Evolutionary conservation across 2,329 filamentous ascomycete genomes (phyloP).

Genomic region (Penicillium vulpinum): DNA sequence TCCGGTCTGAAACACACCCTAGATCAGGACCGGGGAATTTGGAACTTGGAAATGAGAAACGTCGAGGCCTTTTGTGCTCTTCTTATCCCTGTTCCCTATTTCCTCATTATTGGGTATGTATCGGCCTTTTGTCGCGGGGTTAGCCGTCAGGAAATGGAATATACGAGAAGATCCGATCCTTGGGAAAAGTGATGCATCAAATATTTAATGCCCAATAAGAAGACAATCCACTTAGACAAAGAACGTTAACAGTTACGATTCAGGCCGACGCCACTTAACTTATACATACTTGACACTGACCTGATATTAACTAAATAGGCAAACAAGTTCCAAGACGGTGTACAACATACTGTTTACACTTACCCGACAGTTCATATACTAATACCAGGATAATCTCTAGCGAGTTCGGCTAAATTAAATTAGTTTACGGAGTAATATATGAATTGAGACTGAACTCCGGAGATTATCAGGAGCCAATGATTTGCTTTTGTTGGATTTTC

Average conservation of each 20-base stretch:
- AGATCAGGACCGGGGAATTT: neutral
- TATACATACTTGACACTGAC: neutral
- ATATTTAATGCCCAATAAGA: neutral
- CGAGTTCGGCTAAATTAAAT: slow-evolving; percentile 1
- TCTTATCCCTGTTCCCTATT: neutral
- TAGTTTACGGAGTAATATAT: too few relatives aligned
- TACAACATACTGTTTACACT: too few relatives aligned
- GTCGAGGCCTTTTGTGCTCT: neutral
- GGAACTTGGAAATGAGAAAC: neutral
- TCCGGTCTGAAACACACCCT: slow-evolving; percentile 1
- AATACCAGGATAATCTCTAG: neutral
- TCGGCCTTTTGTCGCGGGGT: neutral
- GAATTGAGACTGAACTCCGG: neutral
- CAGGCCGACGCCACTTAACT: too few relatives aligned
- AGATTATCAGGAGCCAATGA: slow-evolving; percentile 1
- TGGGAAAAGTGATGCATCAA: slow-evolving; percentile 3
- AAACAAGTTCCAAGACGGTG: too few relatives aligned
- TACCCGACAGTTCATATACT: neutral
- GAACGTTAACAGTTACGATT: neutral
- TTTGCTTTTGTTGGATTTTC: neutral
- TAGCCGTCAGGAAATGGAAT: neutral
- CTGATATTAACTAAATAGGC: neutral
- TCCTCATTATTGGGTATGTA: neutral
- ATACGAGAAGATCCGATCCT: slow-evolving; percentile 5
- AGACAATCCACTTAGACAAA: slow-evolving; percentile 5